Conservation (phyloP, 345 rosid species). For the Noccaea caerulescens region DNA sequence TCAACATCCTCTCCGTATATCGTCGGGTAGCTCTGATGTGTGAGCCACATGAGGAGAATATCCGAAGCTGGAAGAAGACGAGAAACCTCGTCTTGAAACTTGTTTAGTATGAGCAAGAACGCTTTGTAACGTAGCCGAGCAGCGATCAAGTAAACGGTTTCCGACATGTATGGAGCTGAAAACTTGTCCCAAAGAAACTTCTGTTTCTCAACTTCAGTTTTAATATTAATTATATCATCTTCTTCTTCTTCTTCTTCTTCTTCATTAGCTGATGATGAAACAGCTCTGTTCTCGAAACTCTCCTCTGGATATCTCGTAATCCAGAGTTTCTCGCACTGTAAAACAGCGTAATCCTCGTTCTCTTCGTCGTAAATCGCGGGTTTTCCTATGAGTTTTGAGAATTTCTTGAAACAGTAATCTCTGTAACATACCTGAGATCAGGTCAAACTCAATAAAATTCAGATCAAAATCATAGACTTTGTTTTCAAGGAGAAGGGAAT, state of each 20-base stretch:
- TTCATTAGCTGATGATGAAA: constrained; percentile 37
- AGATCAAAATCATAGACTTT: constrained; percentile 4
- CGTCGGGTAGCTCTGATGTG: constrained; percentile 89
- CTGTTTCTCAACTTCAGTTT: constrained; percentile 56
- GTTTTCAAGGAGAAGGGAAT: constrained; percentile 9
- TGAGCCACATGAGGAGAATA: constrained; percentile 77
- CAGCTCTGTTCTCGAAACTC: constrained; percentile 73
- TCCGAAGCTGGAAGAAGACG: constrained; percentile 68
- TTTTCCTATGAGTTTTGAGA: constrained; percentile 81
- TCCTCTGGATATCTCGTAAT: constrained; percentile 57
- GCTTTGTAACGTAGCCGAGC: constrained; percentile 79
- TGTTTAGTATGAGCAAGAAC: constrained; percentile 59
- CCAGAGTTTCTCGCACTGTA: constrained; percentile 77
- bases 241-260: constrained; percentile 25
- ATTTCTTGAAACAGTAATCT: constrained; percentile 69
- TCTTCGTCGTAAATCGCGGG: constrained; percentile 70
- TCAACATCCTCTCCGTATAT: constrained; percentile 72
- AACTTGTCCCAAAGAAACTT: constrained; percentile 55
- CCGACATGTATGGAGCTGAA: constrained; percentile 67
- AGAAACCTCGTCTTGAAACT: constrained; percentile 50
- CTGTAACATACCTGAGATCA: constrained; percentile 60
- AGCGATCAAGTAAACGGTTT: constrained; percentile 70
- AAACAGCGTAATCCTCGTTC: constrained; percentile 77
- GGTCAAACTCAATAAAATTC: not conserved
- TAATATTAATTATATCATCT: constrained; percentile 16